Percentiles rank a stretch among this genome's conserved stretches.
Conservation (phyloP, 140 eudicot genomes). For the Senecio squalidus region DNA sequence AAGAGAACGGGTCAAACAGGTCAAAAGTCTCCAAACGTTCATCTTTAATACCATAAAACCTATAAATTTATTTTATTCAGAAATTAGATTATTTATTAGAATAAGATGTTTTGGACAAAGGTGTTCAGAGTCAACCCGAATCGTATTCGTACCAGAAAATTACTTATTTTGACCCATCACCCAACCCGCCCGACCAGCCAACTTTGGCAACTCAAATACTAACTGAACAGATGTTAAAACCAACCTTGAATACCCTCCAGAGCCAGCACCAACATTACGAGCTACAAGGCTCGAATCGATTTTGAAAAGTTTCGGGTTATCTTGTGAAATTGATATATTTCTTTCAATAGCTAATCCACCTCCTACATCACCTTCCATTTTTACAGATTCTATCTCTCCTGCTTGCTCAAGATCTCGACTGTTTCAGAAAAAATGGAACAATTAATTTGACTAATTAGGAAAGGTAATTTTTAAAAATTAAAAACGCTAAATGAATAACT, state of each 20-base stretch:
- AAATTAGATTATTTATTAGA: too few species aligned
- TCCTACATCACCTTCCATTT: slow-evolving; percentile 80
- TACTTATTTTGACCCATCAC: neutral
- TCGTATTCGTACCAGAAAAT: neutral
- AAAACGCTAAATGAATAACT: slow-evolving; percentile 30
- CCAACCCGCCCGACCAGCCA: too few species aligned
- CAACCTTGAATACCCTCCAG: slow-evolving; percentile 90
- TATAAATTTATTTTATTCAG: too few species aligned
- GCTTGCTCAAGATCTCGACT: slow-evolving; percentile 84
- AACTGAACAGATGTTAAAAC: neutral
- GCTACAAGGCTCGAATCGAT: slow-evolving; percentile 82
- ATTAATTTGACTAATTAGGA: neutral
- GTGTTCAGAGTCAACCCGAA: neutral
- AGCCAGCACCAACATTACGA: slow-evolving; percentile 85
- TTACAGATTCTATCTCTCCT: slow-evolving; percentile 63
- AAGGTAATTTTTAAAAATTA: neutral
- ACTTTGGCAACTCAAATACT: neutral
- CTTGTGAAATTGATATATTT: slow-evolving; percentile 43
- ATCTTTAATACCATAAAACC: too few species aligned
- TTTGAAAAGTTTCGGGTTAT: slow-evolving; percentile 42
- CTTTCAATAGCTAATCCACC: slow-evolving; percentile 72
- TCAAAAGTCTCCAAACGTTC: too few species aligned
- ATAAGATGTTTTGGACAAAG: neutral
- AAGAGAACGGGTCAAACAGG: too few species aligned
- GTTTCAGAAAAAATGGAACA: neutral